A percentile compares a stretch with the other conserved stretches of the same genome.
phyloP scores from a whole-genome alignment of 2,329 filamentous ascomycete species.

The Ramichloridium luteum region DNA sequence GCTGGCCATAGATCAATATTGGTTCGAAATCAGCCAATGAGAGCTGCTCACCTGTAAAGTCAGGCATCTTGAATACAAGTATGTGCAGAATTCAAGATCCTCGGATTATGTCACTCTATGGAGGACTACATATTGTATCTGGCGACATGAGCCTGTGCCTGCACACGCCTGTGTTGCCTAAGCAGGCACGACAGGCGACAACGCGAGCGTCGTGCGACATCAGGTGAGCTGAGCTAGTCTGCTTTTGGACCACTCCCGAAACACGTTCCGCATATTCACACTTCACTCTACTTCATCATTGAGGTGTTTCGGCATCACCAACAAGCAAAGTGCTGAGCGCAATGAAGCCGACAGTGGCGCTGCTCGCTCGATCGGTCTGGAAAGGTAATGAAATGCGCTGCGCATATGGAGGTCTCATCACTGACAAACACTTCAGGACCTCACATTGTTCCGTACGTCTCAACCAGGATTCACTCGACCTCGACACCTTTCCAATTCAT shows the following conservation, averaged over 20 bases:
- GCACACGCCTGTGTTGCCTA: no score
- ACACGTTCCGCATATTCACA: no score
- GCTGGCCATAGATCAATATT: constrained; percentile 31
- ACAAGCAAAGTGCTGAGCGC: background rate
- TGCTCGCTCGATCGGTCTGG: constrained; percentile 64
- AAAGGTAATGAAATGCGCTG: constrained; percentile 51
- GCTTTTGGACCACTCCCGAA: background rate
- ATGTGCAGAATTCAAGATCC: no score
- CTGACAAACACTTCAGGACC: constrained; percentile 39
- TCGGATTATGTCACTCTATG: no score
- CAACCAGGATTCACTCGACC: background rate
- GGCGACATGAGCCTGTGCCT: no score
- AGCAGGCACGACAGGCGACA: no score
- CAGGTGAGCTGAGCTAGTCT: background rate
- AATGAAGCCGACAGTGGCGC: constrained; percentile 21
- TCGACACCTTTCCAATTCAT: constrained; percentile 1
- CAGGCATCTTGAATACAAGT: no score
- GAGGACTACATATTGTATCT: no score
- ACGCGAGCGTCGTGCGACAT: no score
- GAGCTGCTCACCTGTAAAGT: no score
- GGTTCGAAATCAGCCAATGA: no score
- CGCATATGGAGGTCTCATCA: background rate
- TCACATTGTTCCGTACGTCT: constrained; percentile 56
- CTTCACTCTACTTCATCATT: background rate
- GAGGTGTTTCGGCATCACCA: background rate